Evolutionary conservation across 2,329 filamentous ascomycete genomes (phyloP).

Genomic region (Sordariomycetes sp.): DNA sequence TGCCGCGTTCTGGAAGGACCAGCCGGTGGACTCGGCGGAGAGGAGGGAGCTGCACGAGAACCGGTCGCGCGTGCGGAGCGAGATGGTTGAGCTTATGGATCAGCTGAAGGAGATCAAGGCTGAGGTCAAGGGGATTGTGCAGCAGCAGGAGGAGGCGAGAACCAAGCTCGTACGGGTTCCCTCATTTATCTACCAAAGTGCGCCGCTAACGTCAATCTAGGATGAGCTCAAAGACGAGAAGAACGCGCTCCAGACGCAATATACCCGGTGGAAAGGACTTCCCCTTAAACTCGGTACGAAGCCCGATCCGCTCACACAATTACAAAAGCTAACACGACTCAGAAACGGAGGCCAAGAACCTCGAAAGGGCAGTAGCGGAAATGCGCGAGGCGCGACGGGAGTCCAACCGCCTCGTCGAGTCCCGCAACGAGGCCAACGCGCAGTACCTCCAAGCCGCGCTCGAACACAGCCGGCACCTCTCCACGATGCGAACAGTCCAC

Average conservation of each 20-base stretch:
- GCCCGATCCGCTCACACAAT: neutral
- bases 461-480: constrained; percentile 3
- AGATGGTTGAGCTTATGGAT: constrained; percentile 19
- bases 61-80: constrained; percentile 25
- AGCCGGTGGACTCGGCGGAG: constrained; percentile 55
- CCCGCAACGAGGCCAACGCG: constrained; percentile 2
- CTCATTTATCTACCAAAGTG: neutral
- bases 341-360: constrained; percentile 2
- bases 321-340: neutral
- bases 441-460: constrained; percentile 1
- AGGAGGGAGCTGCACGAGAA: constrained; percentile 47
- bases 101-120: constrained; percentile 19
- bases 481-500: constrained; percentile 1
- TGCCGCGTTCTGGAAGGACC: constrained; percentile 63
- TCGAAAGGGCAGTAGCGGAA: neutral
- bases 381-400: constrained; percentile 3
- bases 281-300: constrained; percentile 54
- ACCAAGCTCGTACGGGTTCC: constrained; percentile 18
- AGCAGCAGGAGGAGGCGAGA: constrained; percentile 20
- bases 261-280: constrained; percentile 51
- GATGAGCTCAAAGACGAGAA: constrained; percentile 46
- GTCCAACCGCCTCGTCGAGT: neutral
- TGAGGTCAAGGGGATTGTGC: constrained; percentile 23
- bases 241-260: constrained; percentile 49
- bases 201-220: constrained; percentile 17